A percentile compares a stretch with the other conserved stretches of the same genome.
These are phyloP conservation scores for Tylopilus subfusipes DNA, from an alignment of 768 basidiomycete species.

Conservation along the genomic window DNA sequence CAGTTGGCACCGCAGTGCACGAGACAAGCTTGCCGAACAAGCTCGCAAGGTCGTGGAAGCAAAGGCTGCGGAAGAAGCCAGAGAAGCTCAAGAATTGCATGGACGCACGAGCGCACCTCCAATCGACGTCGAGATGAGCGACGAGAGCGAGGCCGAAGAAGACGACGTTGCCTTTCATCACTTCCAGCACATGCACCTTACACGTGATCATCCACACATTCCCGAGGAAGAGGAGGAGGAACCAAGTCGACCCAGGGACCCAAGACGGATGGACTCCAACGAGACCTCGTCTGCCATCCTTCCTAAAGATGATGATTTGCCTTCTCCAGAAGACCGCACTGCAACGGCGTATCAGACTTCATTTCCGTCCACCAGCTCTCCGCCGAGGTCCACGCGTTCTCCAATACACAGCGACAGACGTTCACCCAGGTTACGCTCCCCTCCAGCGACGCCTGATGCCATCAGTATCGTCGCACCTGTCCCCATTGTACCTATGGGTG, in stretches of 20 bases:
- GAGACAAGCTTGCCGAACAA: conserved; percentile 66
- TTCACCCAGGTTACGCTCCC: conserved; percentile 23
- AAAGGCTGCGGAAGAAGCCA: conserved; percentile 40
- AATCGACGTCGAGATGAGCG: conserved; percentile 72
- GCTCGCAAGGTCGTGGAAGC: conserved; percentile 58
- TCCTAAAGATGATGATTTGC: conserved; percentile 18
- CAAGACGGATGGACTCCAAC: conserved; percentile 20
- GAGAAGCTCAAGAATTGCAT: conserved; percentile 48
- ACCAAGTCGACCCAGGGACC: conserved; percentile 21
- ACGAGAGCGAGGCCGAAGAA: conserved; percentile 73
- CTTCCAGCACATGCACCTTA: conserved; percentile 37
- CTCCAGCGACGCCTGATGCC: conserved; percentile 27
- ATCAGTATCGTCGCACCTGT: conserved; percentile 22
- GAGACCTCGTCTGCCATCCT: conserved; percentile 35
- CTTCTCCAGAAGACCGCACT: conserved; percentile 13
- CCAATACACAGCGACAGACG: conserved; percentile 13
- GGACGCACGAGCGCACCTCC: conserved; percentile 50
- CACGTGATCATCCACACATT: conserved; percentile 56
- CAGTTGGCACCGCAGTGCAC: conserved; percentile 62
- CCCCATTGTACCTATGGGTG: conserved; percentile 20
- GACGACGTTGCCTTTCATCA: conserved; percentile 40
- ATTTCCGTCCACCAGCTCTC: conserved; percentile 13
- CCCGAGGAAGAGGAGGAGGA: conserved; percentile 68
- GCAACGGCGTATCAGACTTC: conserved; percentile 15
- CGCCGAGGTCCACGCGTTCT: conserved; percentile 21